Evolutionary conservation across 345 rosid species (phyloP).

Genomic region (Sisymbrium altissimum): DNA sequence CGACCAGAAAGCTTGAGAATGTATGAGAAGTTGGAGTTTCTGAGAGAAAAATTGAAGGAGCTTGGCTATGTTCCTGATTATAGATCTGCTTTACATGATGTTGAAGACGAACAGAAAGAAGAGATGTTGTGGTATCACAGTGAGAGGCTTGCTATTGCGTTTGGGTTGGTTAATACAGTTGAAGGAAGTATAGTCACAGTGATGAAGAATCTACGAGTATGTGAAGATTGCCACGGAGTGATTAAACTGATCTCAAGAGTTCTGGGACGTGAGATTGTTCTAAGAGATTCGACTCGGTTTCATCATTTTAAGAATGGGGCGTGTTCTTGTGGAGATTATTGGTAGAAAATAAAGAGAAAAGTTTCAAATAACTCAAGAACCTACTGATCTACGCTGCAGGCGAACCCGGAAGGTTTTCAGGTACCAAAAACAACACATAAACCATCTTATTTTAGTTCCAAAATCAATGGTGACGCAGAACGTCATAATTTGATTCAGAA

Average conservation of each 20-base stretch:
- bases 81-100: conserved; percentile 58
- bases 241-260: conserved; percentile 51
- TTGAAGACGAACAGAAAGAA: conserved; percentile 68
- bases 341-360: conserved; percentile 29
- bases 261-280: conserved; percentile 44
- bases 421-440: neutral
- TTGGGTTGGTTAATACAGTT: conserved; percentile 43
- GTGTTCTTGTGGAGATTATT: conserved; percentile 59
- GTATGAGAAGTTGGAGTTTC: conserved; percentile 52
- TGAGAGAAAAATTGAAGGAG: conserved; percentile 54
- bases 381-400: too few relatives aligned
- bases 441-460: neutral
- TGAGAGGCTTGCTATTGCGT: conserved; percentile 63
- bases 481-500: neutral
- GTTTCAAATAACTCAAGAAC: too few relatives aligned
- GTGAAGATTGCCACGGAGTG: conserved; percentile 64
- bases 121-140: conserved; percentile 61
- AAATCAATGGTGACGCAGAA: neutral
- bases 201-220: conserved; percentile 70
- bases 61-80: conserved; percentile 56
- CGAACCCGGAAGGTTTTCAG: too few relatives aligned
- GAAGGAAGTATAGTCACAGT: conserved; percentile 52
- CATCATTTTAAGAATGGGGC: conserved; percentile 48
- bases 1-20: conserved; percentile 41
- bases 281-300: conserved; percentile 56